Base-by-base conservation (phyloP, 768 basidiomycete species). In the Termitomyces eurrhizus region DNA sequence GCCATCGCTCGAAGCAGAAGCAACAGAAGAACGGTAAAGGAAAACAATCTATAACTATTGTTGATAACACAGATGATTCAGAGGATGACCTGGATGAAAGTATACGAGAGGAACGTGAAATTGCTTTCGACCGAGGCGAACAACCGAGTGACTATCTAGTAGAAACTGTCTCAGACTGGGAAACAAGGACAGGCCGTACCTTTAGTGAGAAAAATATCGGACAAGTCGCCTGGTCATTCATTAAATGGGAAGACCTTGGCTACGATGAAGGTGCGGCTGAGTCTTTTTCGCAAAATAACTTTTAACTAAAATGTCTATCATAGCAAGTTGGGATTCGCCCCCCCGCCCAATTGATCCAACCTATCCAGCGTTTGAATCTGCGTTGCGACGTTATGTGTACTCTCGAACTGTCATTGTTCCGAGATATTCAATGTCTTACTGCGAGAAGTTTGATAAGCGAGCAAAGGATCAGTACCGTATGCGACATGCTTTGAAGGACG, bases 291-390 rank as follows among this genome's bases (percentile, higher is more conserved):
- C 32, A 11, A n/a, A 41, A 29, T 24, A 39, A 52, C n/a, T 60
- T 52, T 45, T 48, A 29, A 8, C 18, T 11, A 2, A 46, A n/a
- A 54, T 52, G 9, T 59, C 62, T 37, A 53, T 61, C 45, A 49
- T 46, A 96, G 94, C 92, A n/a, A 87, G 90, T 12, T 96, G 93
- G 92, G 95, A 97, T 74, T 85, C 93, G 18, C 93, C 95, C 1
- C 93, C 93, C 39, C 82, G 80, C 9, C 68, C 64, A 8, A 78
- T 74, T 18, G 87, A 88, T 52, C 67, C 75, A 1, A 80, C 81
- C 8, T 90, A 90, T 73, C 67, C 75, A 0, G 84, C 86, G 0
- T 98, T 89, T 69, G 73, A 81, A 61, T 72, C 66, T 2, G 95
- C 93, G 5, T 86, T 97, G 68, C 64, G 71, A 41, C 78, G 81